Conservation (phyloP, 2,329 filamentous ascomycete species). For the Fusarium sp. region DNA sequence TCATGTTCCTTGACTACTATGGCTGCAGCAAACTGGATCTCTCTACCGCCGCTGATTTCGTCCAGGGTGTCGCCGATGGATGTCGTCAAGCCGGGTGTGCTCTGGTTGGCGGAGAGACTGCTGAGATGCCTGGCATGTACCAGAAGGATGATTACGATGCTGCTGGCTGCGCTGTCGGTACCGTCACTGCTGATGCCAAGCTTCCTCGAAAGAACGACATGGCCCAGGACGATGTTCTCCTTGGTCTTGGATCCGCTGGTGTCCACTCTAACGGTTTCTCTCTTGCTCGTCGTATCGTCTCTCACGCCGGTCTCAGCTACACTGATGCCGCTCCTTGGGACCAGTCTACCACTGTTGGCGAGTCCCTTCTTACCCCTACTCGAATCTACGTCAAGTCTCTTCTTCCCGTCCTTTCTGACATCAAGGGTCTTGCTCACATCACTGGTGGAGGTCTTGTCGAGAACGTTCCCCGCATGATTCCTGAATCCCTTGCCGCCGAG, state of each 20-base stretch:
- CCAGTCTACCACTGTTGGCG: constrained; percentile 70
- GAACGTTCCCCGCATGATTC: constrained; percentile 95
- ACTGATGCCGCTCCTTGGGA: constrained; percentile 82
- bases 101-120: constrained; percentile 95
- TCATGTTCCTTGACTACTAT: constrained; percentile 99
- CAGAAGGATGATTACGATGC: constrained; percentile 90
- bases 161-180: constrained; percentile 88
- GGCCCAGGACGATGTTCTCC: constrained; percentile 82
- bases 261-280: constrained; percentile 98
- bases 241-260: constrained; percentile 87
- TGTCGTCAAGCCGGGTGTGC: constrained; percentile 88
- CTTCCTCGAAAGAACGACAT: constrained; percentile 83
- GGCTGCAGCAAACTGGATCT: constrained; percentile 90
- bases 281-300: constrained; percentile 90
- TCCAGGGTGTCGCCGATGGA: constrained; percentile 88
- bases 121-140: constrained; percentile 98
- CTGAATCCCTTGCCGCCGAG: constrained; percentile 79
- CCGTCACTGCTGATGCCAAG: constrained; percentile 75
- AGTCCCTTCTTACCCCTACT: constrained; percentile 86
- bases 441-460: constrained; percentile 93
- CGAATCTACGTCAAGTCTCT: constrained; percentile 91
- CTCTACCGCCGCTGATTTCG: constrained; percentile 82
- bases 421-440: constrained; percentile 97
- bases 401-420: constrained; percentile 72
- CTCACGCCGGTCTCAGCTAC: constrained; percentile 77